Evolutionary conservation across 2,329 filamentous ascomycete species (phyloP).

Genomic region (Fusarium citri): DNA sequence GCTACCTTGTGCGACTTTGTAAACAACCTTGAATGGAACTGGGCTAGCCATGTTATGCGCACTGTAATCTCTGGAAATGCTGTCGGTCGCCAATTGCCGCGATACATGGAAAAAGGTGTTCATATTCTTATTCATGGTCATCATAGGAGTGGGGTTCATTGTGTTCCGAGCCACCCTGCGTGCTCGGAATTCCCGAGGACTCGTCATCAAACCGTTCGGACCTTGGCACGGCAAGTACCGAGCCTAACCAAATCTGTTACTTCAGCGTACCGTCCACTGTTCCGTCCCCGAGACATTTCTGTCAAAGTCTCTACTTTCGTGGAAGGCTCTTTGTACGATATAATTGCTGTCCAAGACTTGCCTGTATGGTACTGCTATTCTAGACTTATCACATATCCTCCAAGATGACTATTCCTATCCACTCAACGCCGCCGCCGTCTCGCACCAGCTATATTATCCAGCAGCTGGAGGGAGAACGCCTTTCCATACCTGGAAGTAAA

Average conservation of each 20-base stretch:
- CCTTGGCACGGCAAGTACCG: not conserved
- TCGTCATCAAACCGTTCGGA: not conserved
- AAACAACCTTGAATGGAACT: not conserved
- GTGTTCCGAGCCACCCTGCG: slow-evolving; percentile 2
- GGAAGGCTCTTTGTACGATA: not conserved
- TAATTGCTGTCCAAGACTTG: not conserved
- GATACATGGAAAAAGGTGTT: not conserved
- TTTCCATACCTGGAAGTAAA: slow-evolving; percentile 65
- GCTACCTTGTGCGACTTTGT: not conserved
- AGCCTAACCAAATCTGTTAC: not conserved
- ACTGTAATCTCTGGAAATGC: not conserved
- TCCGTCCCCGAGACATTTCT: not conserved
- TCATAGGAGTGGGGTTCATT: not conserved
- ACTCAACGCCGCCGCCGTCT: slow-evolving; percentile 51
- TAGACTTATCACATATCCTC: not conserved
- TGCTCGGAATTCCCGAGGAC: slow-evolving; percentile 8
- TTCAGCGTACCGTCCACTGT: not conserved
- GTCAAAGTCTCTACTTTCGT: not conserved
- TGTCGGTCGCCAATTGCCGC: not conserved
- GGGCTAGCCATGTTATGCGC: not conserved
- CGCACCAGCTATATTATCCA: slow-evolving; percentile 59
- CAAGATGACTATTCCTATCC: slow-evolving; percentile 50
- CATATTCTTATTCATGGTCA: not conserved
- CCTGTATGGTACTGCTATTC: not conserved
- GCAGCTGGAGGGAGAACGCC: slow-evolving; percentile 62